Evolutionary conservation across 768 basidiomycete species (phyloP).

Genomic region (Hericium erinaceus): DNA sequence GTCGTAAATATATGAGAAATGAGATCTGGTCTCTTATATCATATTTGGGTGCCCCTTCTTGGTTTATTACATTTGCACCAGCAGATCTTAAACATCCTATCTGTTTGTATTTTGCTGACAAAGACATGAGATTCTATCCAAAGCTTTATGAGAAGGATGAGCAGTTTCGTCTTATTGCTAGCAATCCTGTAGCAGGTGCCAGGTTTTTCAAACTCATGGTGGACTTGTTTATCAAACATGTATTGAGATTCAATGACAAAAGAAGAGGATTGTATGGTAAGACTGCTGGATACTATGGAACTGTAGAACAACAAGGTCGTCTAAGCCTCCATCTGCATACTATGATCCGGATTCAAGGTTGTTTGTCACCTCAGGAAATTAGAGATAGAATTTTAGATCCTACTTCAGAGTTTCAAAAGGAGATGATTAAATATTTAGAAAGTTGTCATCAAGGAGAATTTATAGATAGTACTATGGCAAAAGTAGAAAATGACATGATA

Average conservation of each 20-base stretch:
- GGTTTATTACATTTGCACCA: constrained; percentile 18
- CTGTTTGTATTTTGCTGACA: constrained; percentile 10
- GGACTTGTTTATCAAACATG: constrained; percentile 7
- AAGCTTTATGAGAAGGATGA: background rate
- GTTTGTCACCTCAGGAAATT: constrained; percentile 12
- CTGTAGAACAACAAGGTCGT: constrained; percentile 10
- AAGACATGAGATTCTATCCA: background rate
- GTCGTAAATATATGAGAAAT: constrained; percentile 9
- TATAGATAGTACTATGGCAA: background rate
- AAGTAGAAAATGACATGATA: background rate
- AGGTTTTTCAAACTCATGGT: constrained; percentile 15
- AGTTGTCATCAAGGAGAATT: constrained; percentile 11
- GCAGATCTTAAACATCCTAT: constrained; percentile 14
- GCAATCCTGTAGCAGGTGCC: constrained; percentile 13
- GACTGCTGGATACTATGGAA: constrained; percentile 15
- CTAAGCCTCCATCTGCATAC: constrained; percentile 14
- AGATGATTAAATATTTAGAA: constrained; percentile 9
- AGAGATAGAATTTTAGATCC: constrained; percentile 8
- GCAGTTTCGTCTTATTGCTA: background rate
- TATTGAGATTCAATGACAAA: background rate
- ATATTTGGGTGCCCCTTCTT: constrained; percentile 9
- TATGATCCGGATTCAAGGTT: constrained; percentile 10
- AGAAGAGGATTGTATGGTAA: constrained; percentile 11
- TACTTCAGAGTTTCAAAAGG: constrained; percentile 4
- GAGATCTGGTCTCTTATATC: constrained; percentile 14